phyloP scores from a whole-genome alignment of 345 rosid species.

The Eucalyptus shirleyi region DNA sequence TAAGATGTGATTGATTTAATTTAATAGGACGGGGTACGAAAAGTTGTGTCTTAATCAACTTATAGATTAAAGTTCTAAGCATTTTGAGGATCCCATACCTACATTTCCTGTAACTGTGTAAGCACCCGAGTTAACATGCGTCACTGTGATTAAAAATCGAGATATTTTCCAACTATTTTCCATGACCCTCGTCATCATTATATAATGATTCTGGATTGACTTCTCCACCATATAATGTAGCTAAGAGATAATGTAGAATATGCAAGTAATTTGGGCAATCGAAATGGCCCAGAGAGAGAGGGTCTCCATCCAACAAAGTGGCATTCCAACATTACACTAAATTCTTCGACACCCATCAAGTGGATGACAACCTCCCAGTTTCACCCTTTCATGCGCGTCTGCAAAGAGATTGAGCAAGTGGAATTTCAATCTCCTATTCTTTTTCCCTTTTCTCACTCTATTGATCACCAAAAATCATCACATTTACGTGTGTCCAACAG shows the following conservation, averaged over 20 bases:
- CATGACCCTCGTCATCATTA: neutral
- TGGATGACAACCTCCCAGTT: neutral
- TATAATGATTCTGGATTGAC: neutral
- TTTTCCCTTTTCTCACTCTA: neutral
- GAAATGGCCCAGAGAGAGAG: neutral
- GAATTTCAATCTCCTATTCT: neutral
- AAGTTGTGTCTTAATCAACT: neutral
- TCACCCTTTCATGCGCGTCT: neutral
- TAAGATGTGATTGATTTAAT: neutral
- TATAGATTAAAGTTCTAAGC: neutral
- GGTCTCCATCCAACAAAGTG: neutral
- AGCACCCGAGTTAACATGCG: neutral
- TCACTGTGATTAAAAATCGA: neutral
- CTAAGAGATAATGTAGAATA: neutral
- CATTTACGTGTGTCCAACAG: neutral
- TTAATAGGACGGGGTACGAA: neutral
- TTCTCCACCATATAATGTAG: neutral
- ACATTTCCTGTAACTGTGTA: neutral
- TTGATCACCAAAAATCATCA: neutral
- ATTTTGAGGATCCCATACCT: neutral
- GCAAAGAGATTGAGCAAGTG: neutral
- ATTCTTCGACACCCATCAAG: neutral
- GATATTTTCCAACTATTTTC: neutral
- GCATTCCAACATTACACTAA: neutral
- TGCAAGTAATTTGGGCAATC: neutral